Percentiles rank a stretch among this genome's conserved stretches.
Conservation (phyloP, 2,329 filamentous ascomycete genomes). For the Microthyrium microscopicum region DNA sequence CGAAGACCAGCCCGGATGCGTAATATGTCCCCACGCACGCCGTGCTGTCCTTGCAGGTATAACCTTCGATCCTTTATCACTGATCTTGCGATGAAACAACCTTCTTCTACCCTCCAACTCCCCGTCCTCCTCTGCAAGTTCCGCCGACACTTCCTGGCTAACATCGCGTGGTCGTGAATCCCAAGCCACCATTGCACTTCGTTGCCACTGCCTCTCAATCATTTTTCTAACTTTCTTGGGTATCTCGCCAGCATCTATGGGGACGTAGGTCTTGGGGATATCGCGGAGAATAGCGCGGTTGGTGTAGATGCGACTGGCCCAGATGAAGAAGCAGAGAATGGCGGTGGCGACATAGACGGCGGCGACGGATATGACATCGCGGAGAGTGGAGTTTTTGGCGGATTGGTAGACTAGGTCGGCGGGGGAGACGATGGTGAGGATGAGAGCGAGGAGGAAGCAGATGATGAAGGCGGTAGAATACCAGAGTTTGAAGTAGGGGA, state of each 20-base stretch:
- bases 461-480: constrained; percentile 65
- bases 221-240: constrained; percentile 57
- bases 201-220: constrained; percentile 53
- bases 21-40: constrained; percentile 65
- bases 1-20: constrained; percentile 78
- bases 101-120: constrained; percentile 11
- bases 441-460: constrained; percentile 55
- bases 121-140: constrained; percentile 11
- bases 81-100: not conserved
- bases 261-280: constrained; percentile 77
- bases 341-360: constrained; percentile 60
- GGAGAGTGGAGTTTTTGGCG: constrained; percentile 43
- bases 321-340: constrained; percentile 56
- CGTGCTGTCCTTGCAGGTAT: constrained; percentile 14
- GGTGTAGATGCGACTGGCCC: constrained; percentile 70
- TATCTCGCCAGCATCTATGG: constrained; percentile 72
- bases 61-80: constrained; percentile 15
- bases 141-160: constrained; percentile 22
- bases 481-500: constrained; percentile 57
- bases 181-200: constrained; percentile 69
- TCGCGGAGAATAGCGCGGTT: constrained; percentile 61
- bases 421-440: constrained; percentile 63
- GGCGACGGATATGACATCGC: constrained; percentile 70
- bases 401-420: constrained; percentile 66
- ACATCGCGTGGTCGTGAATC: constrained; percentile 53